A percentile compares a stretch with the other conserved stretches of the same genome.
Evolutionary conservation across 2,329 filamentous ascomycete genomes (phyloP).

Genomic region (Microcyclospora pomicola): DNA sequence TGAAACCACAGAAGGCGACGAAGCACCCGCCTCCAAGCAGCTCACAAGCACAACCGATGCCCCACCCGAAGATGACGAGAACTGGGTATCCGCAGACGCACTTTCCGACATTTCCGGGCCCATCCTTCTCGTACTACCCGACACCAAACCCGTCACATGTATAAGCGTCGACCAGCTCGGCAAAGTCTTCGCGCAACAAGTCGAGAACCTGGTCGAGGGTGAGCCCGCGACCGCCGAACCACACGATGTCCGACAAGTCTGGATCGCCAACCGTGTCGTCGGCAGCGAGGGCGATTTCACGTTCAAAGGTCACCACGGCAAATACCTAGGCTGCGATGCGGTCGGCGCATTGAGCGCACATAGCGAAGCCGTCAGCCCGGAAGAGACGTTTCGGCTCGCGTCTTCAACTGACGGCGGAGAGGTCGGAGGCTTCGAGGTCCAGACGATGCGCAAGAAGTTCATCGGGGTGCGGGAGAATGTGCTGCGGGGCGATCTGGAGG

Average conservation of each 20-base stretch:
- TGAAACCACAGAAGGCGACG: constrained; percentile 32
- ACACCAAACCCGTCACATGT: constrained; percentile 55
- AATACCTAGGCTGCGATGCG: constrained; percentile 76
- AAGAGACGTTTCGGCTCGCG: constrained; percentile 67
- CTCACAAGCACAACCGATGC: constrained; percentile 22
- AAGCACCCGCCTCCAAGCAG: constrained; percentile 21
- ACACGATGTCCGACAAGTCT: constrained; percentile 90
- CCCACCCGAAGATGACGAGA: constrained; percentile 56
- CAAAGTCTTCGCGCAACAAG: constrained; percentile 63
- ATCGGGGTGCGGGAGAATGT: constrained; percentile 41
- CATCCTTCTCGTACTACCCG: constrained; percentile 63
- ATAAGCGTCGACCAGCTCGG: constrained; percentile 78
- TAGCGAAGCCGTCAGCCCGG: constrained; percentile 66
- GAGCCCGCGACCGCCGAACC: constrained; percentile 80
- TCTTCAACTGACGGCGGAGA: constrained; percentile 48
- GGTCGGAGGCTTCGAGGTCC: constrained; percentile 13
- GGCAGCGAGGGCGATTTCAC: constrained; percentile 63
- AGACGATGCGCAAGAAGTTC: constrained; percentile 49
- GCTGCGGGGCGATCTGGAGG: constrained; percentile 50
- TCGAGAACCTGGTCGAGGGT: constrained; percentile 81
- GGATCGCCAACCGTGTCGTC: constrained; percentile 72
- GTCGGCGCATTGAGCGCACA: constrained; percentile 64
- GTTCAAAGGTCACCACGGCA: constrained; percentile 79
- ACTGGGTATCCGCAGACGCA: constrained; percentile 76
- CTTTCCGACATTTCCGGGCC: constrained; percentile 66